phyloP scores from a whole-genome alignment of 306 rosid species.

The Malus domestica region ASM211411v1 NC_041796.1:14522501-14523000 shows the following conservation, averaged over 20 bases:
- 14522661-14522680: constrained; percentile 12
- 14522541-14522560: constrained; percentile 38
- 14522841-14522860: neutral
- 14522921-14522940: constrained; percentile 15
- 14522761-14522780: constrained; percentile 30
- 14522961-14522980: constrained; percentile 26
- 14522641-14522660: constrained; percentile 3
- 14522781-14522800: constrained; percentile 29
- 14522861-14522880: constrained; percentile 38
- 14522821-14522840: neutral
- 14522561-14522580: constrained; percentile 24
- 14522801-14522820: constrained; percentile 1
- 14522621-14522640: constrained; percentile 16
- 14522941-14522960: constrained; percentile 20
- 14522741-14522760: constrained; percentile 55
- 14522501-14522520: constrained; percentile 54
- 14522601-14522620: constrained; percentile 20
- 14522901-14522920: constrained; percentile 26
- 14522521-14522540: constrained; percentile 62
- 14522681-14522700: constrained; percentile 8
- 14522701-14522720: constrained; percentile 9
- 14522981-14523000: constrained; percentile 15
- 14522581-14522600: constrained; percentile 20
- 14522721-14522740: constrained; percentile 34
- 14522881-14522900: constrained; percentile 19